Evolutionary conservation across 495 filamentous ascomycete genomes (phyloP).

Genomic region (Hypoxylon perforatum): DNA sequence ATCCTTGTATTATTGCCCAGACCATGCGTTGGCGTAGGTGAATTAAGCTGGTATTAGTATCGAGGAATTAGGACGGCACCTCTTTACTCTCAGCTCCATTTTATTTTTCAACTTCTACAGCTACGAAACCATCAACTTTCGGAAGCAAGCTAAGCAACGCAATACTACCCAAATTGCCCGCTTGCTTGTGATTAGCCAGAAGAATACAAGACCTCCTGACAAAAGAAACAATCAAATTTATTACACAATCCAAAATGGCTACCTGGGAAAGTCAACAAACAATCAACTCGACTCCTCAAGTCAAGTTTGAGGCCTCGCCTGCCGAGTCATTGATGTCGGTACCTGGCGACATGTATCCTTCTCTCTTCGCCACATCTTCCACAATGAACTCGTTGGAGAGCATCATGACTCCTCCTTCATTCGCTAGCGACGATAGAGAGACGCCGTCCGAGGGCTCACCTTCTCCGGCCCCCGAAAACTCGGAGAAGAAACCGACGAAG

Average conservation of each 20-base stretch:
- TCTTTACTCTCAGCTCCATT: slow-evolving; percentile 47
- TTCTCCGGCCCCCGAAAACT: slow-evolving; percentile 31
- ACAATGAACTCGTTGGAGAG: slow-evolving; percentile 53
- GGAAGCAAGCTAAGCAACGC: slow-evolving; percentile 14
- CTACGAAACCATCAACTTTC: slow-evolving; percentile 1
- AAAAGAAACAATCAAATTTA: slow-evolving; percentile 9
- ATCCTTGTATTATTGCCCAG: slow-evolving; percentile 22
- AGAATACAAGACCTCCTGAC: slow-evolving; percentile 52
- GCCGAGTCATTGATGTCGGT: slow-evolving; percentile 65
- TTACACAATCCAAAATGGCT: slow-evolving; percentile 47
- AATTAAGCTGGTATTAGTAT: slow-evolving; percentile 50
- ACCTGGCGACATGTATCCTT: slow-evolving; percentile 61
- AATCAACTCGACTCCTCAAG: slow-evolving; percentile 49
- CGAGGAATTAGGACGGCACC: slow-evolving; percentile 57
- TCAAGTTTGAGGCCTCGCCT: slow-evolving; percentile 62
- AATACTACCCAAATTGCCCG: slow-evolving; percentile 4
- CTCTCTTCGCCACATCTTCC: slow-evolving; percentile 55
- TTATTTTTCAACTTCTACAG: slow-evolving; percentile 20
- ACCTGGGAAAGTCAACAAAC: slow-evolving; percentile 49
- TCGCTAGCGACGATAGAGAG: slow-evolving; percentile 43
- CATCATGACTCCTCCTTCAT: slow-evolving; percentile 60
- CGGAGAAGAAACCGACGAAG: slow-evolving; percentile 84
- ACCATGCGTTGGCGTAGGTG: slow-evolving; percentile 37
- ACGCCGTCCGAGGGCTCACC: slow-evolving; percentile 20
- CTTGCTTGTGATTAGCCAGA: slow-evolving; percentile 21